Conservation (phyloP, 129 eudicot species). For the Flaveria ramosissima region DNA sequence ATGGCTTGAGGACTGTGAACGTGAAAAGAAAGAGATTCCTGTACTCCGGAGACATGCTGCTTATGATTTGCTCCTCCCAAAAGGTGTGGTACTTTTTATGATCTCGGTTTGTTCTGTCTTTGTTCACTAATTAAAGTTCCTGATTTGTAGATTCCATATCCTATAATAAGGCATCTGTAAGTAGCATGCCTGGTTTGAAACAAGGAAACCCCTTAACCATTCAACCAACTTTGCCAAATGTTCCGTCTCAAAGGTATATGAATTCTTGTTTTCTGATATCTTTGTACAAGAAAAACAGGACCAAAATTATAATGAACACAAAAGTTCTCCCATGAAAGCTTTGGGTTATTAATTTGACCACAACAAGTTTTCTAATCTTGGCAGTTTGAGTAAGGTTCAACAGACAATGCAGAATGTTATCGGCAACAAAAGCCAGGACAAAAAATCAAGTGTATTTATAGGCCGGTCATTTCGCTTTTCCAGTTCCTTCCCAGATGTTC, state of each 20-base stretch:
- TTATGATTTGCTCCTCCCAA: conserved; percentile 82
- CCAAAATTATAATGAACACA: conserved; percentile 22
- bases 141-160: conserved; percentile 42
- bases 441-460: conserved; percentile 49
- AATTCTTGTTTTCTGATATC: conserved; percentile 37
- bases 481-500: conserved; percentile 68
- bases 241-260: conserved; percentile 28
- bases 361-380: conserved; percentile 24
- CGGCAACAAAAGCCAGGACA: conserved; percentile 33
- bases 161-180: conserved; percentile 45
- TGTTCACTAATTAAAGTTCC: conserved; percentile 23
- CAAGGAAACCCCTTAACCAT: conserved; percentile 42
- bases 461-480: conserved; percentile 72
- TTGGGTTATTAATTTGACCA: conserved; percentile 7
- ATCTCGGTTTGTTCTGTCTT: conserved; percentile 11
- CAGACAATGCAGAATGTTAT: conserved; percentile 38
- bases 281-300: conserved; percentile 36
- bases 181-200: conserved; percentile 37
- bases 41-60: conserved; percentile 75
- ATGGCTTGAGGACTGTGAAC: conserved; percentile 94
- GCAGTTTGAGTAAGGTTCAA: conserved; percentile 41
- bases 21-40: conserved; percentile 76
- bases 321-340: conserved; percentile 23
- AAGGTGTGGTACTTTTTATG: conserved; percentile 46
- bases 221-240: conserved; percentile 41